Base-by-base conservation (phyloP, 2,329 filamentous ascomycete species). In the Penicillium sp. region DNA sequence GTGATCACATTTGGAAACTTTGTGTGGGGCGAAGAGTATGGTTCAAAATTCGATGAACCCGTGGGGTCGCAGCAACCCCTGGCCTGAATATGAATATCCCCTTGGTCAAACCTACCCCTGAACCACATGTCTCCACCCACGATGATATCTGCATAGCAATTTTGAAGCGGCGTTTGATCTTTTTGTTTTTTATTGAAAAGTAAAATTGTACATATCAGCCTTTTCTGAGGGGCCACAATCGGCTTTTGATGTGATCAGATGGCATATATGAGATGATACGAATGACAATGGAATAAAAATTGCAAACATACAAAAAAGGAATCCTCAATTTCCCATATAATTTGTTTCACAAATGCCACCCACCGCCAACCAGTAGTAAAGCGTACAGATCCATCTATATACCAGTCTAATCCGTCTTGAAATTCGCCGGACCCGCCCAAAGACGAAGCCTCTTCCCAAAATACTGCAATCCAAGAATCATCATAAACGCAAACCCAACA, bases 1-100 rank as follows among this genome's bases (percentile, higher is more conserved):
- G 81, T 96, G 58, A 83, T 92, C 68, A 92, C 92, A 64, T 87
- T 96, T 66, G 92, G 90, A 2, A 86, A 89, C 62, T 97, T 91
- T 33, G 42, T 65, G 67, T 52, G 51, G 54, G 55, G 57, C 2
- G 62, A 64, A 21, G 21, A 44, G 51, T n/a, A 33, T 51, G 3
- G 29, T 16, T 21, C 48, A 45, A 58, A 6, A 40, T n/a, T 26
- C 6, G 19, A 40, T 13, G 26, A 29, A 28, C 18, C 28, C 29
- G 29, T 26, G 29, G 48, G 46, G 26, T 18, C 23, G 10, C 40
- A 43, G 34, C 40, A 55, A 24, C 54, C 50, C n/a, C 31, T 56
- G 46, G 6, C 4, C 26, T 50, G 39, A 53, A 19, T 3, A 18
- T 31, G 18, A 31, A 19, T n/a, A 36, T 34, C 26, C 8, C 29